Evolutionary conservation across 2,329 filamentous ascomycete species (phyloP).

Genomic region (Sclerotinia spermophila): DNA sequence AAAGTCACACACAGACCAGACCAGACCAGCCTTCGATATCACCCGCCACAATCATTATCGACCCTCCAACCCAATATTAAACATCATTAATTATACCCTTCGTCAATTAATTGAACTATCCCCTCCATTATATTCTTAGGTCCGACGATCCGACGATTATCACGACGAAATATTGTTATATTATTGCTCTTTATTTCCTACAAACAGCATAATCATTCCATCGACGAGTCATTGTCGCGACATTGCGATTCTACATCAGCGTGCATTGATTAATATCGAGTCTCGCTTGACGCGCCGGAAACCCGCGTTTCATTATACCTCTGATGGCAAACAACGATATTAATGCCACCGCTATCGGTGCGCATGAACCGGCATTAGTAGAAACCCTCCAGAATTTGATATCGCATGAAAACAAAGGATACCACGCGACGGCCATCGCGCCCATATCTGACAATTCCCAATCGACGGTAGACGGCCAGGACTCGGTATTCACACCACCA

Average conservation of each 20-base stretch:
- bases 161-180: not conserved
- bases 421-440: slow-evolving; percentile 12
- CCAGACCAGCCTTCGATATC: not conserved
- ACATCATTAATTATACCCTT: not conserved
- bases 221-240: slow-evolving; percentile 24
- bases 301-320: slow-evolving; percentile 19
- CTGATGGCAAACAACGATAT: slow-evolving; percentile 30
- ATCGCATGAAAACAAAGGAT: not conserved
- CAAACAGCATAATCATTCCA: slow-evolving; percentile 22
- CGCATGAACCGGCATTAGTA: slow-evolving; percentile 13
- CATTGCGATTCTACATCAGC: slow-evolving; percentile 16
- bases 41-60: slow-evolving; percentile 15
- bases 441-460: slow-evolving; percentile 44
- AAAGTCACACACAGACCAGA: not conserved
- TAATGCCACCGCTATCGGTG: slow-evolving; percentile 21
- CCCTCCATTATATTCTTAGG: not conserved
- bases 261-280: slow-evolving; percentile 25
- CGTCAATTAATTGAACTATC: not conserved
- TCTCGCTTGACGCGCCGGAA: slow-evolving; percentile 29
- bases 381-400: slow-evolving; percentile 12
- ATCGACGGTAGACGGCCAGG: slow-evolving; percentile 42
- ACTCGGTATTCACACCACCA: slow-evolving; percentile 41
- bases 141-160: not conserved
- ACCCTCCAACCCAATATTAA: slow-evolving; percentile 4
- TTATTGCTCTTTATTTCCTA: slow-evolving; percentile 31